Conservation (phyloP, 495 filamentous ascomycete species). For the Aspergillus nanangensis region DNA sequence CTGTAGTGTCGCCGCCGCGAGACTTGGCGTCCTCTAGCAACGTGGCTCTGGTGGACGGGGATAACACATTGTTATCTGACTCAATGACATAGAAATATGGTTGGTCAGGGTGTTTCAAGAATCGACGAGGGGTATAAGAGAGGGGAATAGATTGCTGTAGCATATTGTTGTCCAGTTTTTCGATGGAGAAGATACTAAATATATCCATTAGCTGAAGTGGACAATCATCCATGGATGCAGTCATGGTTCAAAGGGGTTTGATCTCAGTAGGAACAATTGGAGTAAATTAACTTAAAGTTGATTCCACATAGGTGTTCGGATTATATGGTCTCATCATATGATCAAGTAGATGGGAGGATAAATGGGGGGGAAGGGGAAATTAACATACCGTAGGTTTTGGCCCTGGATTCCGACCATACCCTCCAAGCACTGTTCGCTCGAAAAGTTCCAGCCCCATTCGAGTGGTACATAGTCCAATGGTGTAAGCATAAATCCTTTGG, state of each 20-base stretch:
- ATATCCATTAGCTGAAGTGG: conserved; percentile 22
- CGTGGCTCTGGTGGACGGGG: conserved; percentile 63
- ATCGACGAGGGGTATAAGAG: conserved; percentile 83
- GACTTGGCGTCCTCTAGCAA: conserved; percentile 61
- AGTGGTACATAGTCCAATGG: conserved; percentile 84
- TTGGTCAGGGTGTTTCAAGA: conserved; percentile 82
- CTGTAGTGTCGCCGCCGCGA: conserved; percentile 64
- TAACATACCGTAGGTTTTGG: conserved; percentile 77
- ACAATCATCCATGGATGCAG: not conserved
- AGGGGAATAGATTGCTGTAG: conserved; percentile 84
- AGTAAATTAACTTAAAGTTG: conserved; percentile 41
- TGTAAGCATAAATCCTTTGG: conserved; percentile 83
- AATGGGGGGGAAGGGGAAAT: conserved; percentile 7
- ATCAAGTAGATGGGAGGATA: conserved; percentile 17
- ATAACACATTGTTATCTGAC: conserved; percentile 84
- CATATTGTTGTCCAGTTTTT: conserved; percentile 80
- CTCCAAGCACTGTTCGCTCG: conserved; percentile 85
- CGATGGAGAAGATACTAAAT: conserved; percentile 81
- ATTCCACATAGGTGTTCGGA: conserved; percentile 50
- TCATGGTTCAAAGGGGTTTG: conserved; percentile 6
- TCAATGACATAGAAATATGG: conserved; percentile 92
- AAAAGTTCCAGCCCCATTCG: conserved; percentile 94
- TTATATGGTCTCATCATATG: conserved; percentile 64
- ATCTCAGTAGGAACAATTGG: conserved; percentile 78
- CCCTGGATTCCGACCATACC: conserved; percentile 96